Evolutionary conservation across 176 grass and related monocot species (phyloP).

Genomic region (Pontederia paniculata): DNA sequence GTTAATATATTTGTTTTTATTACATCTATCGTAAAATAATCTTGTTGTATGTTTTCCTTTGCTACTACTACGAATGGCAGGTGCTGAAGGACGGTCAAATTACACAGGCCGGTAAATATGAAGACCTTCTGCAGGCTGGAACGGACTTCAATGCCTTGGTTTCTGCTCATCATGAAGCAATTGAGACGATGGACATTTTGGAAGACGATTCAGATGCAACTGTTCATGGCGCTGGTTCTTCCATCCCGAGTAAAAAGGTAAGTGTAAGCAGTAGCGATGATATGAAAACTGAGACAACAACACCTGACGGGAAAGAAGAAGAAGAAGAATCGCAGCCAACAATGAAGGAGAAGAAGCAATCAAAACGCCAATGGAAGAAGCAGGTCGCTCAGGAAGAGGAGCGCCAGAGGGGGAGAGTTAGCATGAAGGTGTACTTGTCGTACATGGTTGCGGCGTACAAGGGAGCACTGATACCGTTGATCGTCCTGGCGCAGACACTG

Average conservation of each 20-base stretch:
- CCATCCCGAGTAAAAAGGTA: slow-evolving; percentile 43
- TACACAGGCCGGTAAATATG: slow-evolving; percentile 88
- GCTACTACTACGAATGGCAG: slow-evolving; percentile 30
- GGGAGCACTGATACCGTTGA: slow-evolving; percentile 81
- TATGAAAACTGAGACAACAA: slow-evolving; percentile 47
- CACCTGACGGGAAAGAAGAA: no score
- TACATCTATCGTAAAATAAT: neutral
- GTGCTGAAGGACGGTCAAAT: slow-evolving; percentile 87
- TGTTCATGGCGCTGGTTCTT: slow-evolving; percentile 40
- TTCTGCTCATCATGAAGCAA: slow-evolving; percentile 87
- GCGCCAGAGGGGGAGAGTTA: slow-evolving; percentile 78
- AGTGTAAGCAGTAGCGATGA: slow-evolving; percentile 71
- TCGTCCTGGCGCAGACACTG: slow-evolving; percentile 65
- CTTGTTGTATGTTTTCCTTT: neutral
- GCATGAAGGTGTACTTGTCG: slow-evolving; percentile 84
- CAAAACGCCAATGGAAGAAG: slow-evolving; percentile 16
- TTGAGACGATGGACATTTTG: slow-evolving; percentile 76
- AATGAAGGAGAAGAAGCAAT: slow-evolving; percentile 45
- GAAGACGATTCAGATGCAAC: slow-evolving; percentile 38
- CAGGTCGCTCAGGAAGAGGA: slow-evolving; percentile 53
- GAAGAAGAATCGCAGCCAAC: slow-evolving; percentile 18
- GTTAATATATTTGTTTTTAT: no score
- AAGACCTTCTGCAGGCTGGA: slow-evolving; percentile 88
- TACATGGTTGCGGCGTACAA: slow-evolving; percentile 96
- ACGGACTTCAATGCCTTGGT: slow-evolving; percentile 88